These are phyloP conservation scores for Amanita fuliginea DNA, from an alignment of 768 basidiomycete genomes.

Conservation along the genomic window DNA sequence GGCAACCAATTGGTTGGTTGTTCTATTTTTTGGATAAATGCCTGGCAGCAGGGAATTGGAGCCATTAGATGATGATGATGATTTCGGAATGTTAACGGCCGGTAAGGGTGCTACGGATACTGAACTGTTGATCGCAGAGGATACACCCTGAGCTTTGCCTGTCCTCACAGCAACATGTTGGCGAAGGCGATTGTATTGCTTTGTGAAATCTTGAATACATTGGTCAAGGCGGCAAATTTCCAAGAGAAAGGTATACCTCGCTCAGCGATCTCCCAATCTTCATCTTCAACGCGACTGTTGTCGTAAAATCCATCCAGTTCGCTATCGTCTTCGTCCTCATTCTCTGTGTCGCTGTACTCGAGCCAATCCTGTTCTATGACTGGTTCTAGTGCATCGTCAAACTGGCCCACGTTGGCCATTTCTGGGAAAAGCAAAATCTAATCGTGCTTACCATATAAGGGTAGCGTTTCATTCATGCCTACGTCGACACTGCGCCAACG, in stretches of 20 bases:
- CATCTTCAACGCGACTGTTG: constrained; percentile 64
- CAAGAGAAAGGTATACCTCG: constrained; percentile 40
- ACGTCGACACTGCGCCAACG: constrained; percentile 34
- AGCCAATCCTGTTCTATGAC: constrained; percentile 25
- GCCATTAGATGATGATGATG: constrained; percentile 12
- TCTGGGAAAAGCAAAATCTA: constrained; percentile 2
- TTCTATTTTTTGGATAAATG: constrained; percentile 39
- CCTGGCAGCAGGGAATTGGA: constrained; percentile 10
- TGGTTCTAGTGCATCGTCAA: constrained; percentile 46
- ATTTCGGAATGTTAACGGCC: constrained; percentile 57
- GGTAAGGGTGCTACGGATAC: constrained; percentile 52
- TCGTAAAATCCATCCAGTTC: constrained; percentile 39
- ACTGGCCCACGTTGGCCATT: constrained; percentile 37
- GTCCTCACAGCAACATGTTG: constrained; percentile 83
- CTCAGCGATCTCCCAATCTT: constrained; percentile 84
- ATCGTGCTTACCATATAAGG: background rate
- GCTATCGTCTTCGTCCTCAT: constrained; percentile 27
- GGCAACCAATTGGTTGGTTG: constrained; percentile 61
- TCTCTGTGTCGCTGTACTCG: constrained; percentile 22
- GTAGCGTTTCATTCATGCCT: background rate
- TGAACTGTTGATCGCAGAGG: constrained; percentile 38
- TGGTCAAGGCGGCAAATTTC: constrained; percentile 4
- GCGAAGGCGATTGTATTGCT: constrained; percentile 90
- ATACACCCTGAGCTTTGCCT: constrained; percentile 51
- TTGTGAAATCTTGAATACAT: constrained; percentile 76